phyloP scores from a whole-genome alignment of 169 alveolate species.

The Plasmodium vivax region DNA sequence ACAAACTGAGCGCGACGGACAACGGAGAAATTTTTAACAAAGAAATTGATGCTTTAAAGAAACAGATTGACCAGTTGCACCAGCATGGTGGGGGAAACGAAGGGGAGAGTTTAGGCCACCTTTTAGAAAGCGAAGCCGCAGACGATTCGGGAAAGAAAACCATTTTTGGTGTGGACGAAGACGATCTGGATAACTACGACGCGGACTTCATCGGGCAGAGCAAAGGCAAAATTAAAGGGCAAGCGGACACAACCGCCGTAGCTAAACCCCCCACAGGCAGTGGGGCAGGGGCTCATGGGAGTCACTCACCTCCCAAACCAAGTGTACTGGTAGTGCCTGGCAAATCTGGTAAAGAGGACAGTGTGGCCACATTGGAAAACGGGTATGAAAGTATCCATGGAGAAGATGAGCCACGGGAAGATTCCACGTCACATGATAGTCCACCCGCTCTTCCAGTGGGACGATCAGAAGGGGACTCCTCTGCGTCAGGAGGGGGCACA shows the following conservation, averaged over 20 bases:
- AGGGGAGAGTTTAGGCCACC: not conserved
- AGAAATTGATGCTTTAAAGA: constrained; percentile 1
- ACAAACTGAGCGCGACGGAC: not conserved
- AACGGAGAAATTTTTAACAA: not conserved
- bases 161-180: constrained; percentile 6
- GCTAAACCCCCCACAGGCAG: not conserved
- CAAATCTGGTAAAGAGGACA: too few relatives aligned
- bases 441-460: too few relatives aligned
- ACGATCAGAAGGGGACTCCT: too few relatives aligned
- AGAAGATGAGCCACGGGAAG: too few relatives aligned
- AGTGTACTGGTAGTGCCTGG: too few relatives aligned
- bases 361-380: too few relatives aligned
- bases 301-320: too few relatives aligned
- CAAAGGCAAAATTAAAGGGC: not conserved
- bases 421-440: too few relatives aligned
- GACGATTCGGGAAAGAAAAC: not conserved
- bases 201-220: constrained; percentile 1
- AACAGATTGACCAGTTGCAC: constrained; percentile 1
- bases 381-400: too few relatives aligned
- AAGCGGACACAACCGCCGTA: too few relatives aligned
- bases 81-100: not conserved
- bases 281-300: not conserved
- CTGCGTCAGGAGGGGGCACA: too few relatives aligned
- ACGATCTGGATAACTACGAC: constrained; percentile 1
- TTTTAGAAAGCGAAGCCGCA: not conserved